A percentile compares a stretch with the other conserved stretches of the same genome.
These are phyloP conservation scores for Lactuca sativa DNA, from an alignment of 129 eudicot genomes.

Conservation along the genomic window DNA sequence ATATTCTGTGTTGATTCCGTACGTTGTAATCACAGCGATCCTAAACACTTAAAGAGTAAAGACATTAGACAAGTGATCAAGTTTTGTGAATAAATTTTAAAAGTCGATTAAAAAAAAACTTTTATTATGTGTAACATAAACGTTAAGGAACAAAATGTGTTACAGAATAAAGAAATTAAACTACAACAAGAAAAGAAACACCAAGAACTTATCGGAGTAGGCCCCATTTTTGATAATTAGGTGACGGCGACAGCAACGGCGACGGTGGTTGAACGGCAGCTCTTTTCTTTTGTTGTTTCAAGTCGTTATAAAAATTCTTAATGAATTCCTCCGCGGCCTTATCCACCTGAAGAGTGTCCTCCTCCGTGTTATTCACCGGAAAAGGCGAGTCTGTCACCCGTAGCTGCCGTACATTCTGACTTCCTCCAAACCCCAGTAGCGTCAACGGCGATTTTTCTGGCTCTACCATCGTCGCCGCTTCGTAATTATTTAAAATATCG, in stretches of 20 bases:
- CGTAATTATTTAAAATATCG: constrained; percentile 43
- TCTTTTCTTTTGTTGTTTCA: constrained; percentile 52
- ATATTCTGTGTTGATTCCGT: not conserved
- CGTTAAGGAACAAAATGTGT: not conserved
- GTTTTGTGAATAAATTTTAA: not conserved
- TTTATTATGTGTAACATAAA: constrained; percentile 21
- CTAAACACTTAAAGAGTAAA: not conserved
- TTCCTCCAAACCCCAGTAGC: constrained; percentile 61
- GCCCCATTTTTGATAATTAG: constrained; percentile 34
- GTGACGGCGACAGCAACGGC: constrained; percentile 31
- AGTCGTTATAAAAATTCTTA: constrained; percentile 58
- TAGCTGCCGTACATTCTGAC: constrained; percentile 54
- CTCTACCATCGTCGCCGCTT: constrained; percentile 7
- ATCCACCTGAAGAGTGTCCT: constrained; percentile 54
- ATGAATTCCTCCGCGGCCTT: constrained; percentile 78
- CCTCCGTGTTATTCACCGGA: constrained; percentile 40
- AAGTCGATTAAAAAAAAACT: not conserved
- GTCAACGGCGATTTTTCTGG: constrained; percentile 45
- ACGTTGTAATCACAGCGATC: not conserved
- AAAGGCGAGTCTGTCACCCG: constrained; percentile 86
- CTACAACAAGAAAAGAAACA: constrained; percentile 4
- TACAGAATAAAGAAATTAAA: constrained; percentile 5
- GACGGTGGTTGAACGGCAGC: constrained; percentile 59
- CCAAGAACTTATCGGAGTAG: constrained; percentile 27
- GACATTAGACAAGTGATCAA: not conserved